Evolutionary conservation across 495 filamentous ascomycete species (phyloP).

Genomic region (Annulohypoxylon moriforme): DNA sequence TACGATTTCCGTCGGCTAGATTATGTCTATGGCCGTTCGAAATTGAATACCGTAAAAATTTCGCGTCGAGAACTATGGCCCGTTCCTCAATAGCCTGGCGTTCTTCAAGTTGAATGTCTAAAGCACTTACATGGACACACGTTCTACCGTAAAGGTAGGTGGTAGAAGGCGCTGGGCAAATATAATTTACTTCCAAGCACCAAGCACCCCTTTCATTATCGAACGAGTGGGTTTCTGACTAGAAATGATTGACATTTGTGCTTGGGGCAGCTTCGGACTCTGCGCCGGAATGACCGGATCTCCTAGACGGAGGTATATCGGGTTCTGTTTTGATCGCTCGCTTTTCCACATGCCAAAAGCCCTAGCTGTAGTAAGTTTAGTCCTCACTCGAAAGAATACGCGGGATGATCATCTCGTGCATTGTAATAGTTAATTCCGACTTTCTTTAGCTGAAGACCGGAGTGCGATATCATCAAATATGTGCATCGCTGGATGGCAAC

Average conservation of each 20-base stretch:
- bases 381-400: not conserved
- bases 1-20: not conserved
- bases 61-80: not conserved
- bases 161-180: not conserved
- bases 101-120: not conserved
- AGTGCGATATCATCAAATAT: not conserved
- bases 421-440: not conserved
- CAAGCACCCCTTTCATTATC: not conserved
- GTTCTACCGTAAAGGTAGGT: not conserved
- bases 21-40: not conserved
- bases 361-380: not conserved
- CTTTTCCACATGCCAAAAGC: not conserved
- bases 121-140: not conserved
- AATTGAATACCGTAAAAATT: not conserved
- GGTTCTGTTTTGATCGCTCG: not conserved
- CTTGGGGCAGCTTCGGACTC: not conserved
- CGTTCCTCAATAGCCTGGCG: not conserved
- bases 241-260: not conserved
- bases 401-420: not conserved
- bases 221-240: not conserved
- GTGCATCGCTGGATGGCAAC: not conserved
- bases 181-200: not conserved
- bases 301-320: slow-evolving; percentile 2
- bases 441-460: not conserved
- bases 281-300: not conserved